These are phyloP conservation scores for Naganishia friedmannii DNA, from an alignment of 768 basidiomycete genomes.

Conservation along the genomic window DNA sequence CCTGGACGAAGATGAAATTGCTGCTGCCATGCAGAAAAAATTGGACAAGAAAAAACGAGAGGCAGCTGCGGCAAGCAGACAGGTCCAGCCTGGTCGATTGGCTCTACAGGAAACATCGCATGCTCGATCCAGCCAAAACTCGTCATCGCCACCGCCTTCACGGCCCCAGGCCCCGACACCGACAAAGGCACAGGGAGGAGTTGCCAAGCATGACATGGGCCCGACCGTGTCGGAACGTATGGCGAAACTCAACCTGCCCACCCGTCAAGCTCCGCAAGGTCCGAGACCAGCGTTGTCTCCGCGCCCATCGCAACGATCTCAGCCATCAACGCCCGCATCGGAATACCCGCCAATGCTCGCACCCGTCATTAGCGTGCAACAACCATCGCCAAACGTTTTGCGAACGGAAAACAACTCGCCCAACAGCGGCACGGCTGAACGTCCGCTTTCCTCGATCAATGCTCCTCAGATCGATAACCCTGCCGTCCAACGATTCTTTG, in stretches of 20 bases:
- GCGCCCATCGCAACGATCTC: constrained; percentile 32
- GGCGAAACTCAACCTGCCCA: constrained; percentile 31
- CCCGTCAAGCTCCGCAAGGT: constrained; percentile 40
- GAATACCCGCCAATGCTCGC: constrained; percentile 10
- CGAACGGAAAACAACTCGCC: constrained; percentile 13
- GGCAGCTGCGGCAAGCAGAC: neutral
- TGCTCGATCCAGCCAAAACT: constrained; percentile 5
- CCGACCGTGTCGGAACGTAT: constrained; percentile 28
- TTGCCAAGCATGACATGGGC: constrained; percentile 36
- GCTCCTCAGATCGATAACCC: constrained; percentile 72
- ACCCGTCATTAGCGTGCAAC: constrained; percentile 17
- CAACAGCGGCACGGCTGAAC: neutral
- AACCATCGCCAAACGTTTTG: constrained; percentile 12
- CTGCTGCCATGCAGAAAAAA: constrained; percentile 7
- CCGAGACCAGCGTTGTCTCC: constrained; percentile 48
- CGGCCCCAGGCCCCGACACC: constrained; percentile 53
- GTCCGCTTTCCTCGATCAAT: constrained; percentile 55
- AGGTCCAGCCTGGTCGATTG: constrained; percentile 22
- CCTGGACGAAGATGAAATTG: constrained; percentile 60
- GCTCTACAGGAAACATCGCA: constrained; percentile 10
- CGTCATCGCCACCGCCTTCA: constrained; percentile 31
- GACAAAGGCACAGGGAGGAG: constrained; percentile 49
- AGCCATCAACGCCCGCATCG: constrained; percentile 15
- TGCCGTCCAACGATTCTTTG: constrained; percentile 77
- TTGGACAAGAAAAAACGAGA: constrained; percentile 12